Conservation (phyloP, 2,329 filamentous ascomycete genomes). For the Lachnellula willkommii region DNA sequence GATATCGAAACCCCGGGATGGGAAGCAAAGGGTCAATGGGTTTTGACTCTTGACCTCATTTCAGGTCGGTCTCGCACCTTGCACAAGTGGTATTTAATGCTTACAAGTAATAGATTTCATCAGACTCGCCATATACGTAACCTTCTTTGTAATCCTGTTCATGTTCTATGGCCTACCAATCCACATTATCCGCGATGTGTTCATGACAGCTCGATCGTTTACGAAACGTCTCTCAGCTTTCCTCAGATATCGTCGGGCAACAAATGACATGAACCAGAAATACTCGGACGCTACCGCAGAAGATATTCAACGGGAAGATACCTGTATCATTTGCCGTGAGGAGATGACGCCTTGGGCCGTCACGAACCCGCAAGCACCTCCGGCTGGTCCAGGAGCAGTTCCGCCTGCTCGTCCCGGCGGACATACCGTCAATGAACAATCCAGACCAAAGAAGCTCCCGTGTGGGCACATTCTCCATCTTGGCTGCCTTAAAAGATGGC, state of each 20-base stretch:
- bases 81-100: neutral
- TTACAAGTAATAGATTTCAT: slow-evolving; percentile 63
- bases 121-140: slow-evolving; percentile 81
- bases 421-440: slow-evolving; percentile 64
- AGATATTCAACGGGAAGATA: slow-evolving; percentile 79
- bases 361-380: slow-evolving; percentile 42
- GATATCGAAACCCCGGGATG: slow-evolving; percentile 93
- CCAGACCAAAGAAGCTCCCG: slow-evolving; percentile 89
- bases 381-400: slow-evolving; percentile 29
- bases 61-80: slow-evolving; percentile 52
- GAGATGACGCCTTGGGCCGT: slow-evolving; percentile 78
- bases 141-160: slow-evolving; percentile 90
- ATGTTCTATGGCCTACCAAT: slow-evolving; percentile 94
- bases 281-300: slow-evolving; percentile 88
- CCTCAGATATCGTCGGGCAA: slow-evolving; percentile 82
- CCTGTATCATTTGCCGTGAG: slow-evolving; percentile 96
- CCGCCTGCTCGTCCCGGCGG: slow-evolving; percentile 32
- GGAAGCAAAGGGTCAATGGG: slow-evolving; percentile 91
- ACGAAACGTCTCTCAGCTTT: slow-evolving; percentile 84
- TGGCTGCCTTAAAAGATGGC: slow-evolving; percentile 91
- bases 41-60: slow-evolving; percentile 79
- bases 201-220: slow-evolving; percentile 89
- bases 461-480: slow-evolving; percentile 95
- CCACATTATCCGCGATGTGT: slow-evolving; percentile 92
- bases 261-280: slow-evolving; percentile 83